phyloP scores from a whole-genome alignment of 2,329 filamentous ascomycete species.

The Fusarium irregulare region DNA sequence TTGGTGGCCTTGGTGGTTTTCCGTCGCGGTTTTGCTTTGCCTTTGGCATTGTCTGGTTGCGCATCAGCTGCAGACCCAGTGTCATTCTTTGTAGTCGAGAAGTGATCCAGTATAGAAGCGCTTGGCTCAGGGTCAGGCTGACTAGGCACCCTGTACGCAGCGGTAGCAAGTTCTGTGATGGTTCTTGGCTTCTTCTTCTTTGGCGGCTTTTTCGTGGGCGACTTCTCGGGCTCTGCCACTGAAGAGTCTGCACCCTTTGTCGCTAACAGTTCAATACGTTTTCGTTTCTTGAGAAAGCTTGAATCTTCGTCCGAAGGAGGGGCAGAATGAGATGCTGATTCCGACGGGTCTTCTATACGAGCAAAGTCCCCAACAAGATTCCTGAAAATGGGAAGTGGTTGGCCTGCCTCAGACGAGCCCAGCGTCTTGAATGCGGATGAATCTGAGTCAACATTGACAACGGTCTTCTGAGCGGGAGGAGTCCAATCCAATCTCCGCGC shows the following conservation, averaged over 20 bases:
- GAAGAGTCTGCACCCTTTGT: conserved; percentile 44
- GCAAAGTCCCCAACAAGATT: conserved; percentile 58
- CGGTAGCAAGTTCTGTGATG: conserved; percentile 81
- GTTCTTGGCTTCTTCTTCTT: conserved; percentile 82
- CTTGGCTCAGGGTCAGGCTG: conserved; percentile 49
- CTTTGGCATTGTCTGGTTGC: conserved; percentile 44
- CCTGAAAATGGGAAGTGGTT: conserved; percentile 54
- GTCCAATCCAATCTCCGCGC: conserved; percentile 74
- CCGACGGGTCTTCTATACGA: conserved; percentile 46
- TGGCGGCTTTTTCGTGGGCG: conserved; percentile 63
- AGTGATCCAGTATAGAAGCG: conserved; percentile 60
- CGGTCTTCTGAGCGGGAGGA: conserved; percentile 62
- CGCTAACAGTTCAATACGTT: conserved; percentile 64
- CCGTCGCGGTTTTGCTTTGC: conserved; percentile 51
- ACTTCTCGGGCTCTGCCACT: conserved; percentile 42
- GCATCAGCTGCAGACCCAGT: conserved; percentile 1
- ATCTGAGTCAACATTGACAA: conserved; percentile 47
- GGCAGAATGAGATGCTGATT: conserved; percentile 31
- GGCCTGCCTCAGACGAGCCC: conserved; percentile 13
- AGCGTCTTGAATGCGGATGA: conserved; percentile 44
- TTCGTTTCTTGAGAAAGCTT: conserved; percentile 63
- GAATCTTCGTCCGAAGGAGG: conserved; percentile 46
- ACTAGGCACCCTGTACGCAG: conserved; percentile 65
- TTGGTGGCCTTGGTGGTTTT: conserved; percentile 51
- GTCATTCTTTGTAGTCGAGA: conserved; percentile 28